Base-by-base conservation (phyloP, 2,329 filamentous ascomycete genomes). In the Proliferodiscus dingleyae region DNA sequence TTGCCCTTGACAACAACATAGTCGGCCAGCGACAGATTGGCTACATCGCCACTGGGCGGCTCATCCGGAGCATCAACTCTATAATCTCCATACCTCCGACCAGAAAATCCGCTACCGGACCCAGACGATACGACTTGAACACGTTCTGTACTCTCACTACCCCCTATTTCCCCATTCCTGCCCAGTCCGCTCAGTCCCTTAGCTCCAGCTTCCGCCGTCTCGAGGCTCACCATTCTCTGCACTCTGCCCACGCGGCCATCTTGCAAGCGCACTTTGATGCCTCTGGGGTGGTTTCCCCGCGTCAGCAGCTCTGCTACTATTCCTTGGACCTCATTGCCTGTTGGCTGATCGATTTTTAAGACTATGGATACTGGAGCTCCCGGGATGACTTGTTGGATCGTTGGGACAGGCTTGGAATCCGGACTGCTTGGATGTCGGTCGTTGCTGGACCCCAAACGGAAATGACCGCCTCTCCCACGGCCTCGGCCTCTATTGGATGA, bases 171-270 rank as follows among this genome's bases (percentile, higher is more conserved):
- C 2, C 46, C 52, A 46, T 56, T 56, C n/a, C 51, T 40, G 8
- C 50, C 55, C 29, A 55, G 23, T 2, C 40, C 54, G 41, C 37
- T 54, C 40, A 58, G 37, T 2, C 52, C 53, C 11, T 24, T 50
- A 3, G 46, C 43, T 5, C 29, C 52, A 2, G 37, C 41, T 37
- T 37, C 50, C 2, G 46, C 51, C 10, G 47, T 43, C 21, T 53
- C 50, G 16, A 54, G 51, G 39, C 47, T 57, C 4, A 51, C 53
- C 49, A 63, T 52, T 28, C 51, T 53, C 42, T 61, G 60, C 5
- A 63, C 61, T 22, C 61, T 44, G 3, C 61, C 61, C 1, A 63
- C 58, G 33, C 56, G 37, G 1, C 61, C 61, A 50, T 61, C 57
- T 39, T 47, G 44, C 22, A 63, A 42, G 3, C 61, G 53, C 11